These are phyloP conservation scores for Agastache rugosa DNA, from an alignment of 257 asterid species.

Conservation along the genomic window DNA sequence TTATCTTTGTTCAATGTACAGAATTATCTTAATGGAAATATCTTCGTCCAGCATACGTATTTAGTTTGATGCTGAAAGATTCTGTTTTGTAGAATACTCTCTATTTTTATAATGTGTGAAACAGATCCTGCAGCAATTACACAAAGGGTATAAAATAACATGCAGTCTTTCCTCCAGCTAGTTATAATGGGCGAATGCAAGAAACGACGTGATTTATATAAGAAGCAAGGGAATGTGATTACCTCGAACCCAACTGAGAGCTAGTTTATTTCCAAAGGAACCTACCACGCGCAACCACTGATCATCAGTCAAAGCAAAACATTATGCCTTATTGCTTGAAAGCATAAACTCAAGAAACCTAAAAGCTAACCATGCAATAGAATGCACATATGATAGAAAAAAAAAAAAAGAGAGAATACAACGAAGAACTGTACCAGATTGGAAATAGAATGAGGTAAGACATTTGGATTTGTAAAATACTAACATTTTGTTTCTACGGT, in stretches of 20 bases:
- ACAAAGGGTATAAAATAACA: background rate
- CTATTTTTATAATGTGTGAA: background rate
- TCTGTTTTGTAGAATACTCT: background rate
- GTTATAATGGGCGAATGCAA: background rate
- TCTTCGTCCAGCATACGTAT: too few species aligned
- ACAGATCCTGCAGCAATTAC: background rate
- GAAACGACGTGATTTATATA: background rate
- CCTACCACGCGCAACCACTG: constrained; percentile 33
- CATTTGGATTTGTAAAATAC: background rate
- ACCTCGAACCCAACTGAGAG: constrained; percentile 46
- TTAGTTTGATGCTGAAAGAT: too few species aligned
- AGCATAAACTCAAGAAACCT: background rate
- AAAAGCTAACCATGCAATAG: background rate
- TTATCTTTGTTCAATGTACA: background rate
- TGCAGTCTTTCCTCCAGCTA: background rate
- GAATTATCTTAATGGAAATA: too few species aligned
- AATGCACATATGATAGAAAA: background rate
- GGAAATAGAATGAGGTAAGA: background rate
- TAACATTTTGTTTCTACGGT: background rate
- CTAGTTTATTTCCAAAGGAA: constrained; percentile 33
- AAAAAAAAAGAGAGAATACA: background rate
- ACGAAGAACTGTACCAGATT: background rate
- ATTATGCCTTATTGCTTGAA: constrained; percentile 3
- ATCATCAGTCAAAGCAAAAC: constrained; percentile 22
- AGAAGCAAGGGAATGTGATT: constrained; percentile 25